phyloP scores from a whole-genome alignment of 2,329 filamentous ascomycete genomes.

The Colletotrichum endophyticum region DNA sequence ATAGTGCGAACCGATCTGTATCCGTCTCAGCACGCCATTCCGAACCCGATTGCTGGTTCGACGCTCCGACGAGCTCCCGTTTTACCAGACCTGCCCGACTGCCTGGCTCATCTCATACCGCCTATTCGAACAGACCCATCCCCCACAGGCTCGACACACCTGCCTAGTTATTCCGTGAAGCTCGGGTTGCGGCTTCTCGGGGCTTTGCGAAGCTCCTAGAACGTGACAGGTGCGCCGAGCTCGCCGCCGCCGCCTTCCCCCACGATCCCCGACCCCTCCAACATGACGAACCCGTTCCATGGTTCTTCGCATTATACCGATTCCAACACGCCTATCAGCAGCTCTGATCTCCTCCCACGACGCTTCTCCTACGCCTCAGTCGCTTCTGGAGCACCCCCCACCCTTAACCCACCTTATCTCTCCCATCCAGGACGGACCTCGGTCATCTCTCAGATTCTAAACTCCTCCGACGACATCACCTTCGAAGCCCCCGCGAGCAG shows the following conservation, averaged over 20 bases:
- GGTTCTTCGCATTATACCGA: constrained; percentile 37
- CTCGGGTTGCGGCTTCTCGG: constrained; percentile 10
- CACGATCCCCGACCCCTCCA: constrained; percentile 23
- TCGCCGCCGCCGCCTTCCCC: not conserved
- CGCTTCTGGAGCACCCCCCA: constrained; percentile 39
- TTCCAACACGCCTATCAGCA: constrained; percentile 27
- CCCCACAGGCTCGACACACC: not conserved
- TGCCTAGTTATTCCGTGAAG: not conserved
- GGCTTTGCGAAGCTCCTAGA: constrained; percentile 16
- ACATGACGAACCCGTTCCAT: constrained; percentile 50
- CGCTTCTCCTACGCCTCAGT: constrained; percentile 48
- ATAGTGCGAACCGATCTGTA: constrained; percentile 7
- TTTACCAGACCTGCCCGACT: not conserved
- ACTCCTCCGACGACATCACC: constrained; percentile 46
- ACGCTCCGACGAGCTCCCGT: not conserved
- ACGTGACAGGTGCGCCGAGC: constrained; percentile 14
- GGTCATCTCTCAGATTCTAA: constrained; percentile 61
- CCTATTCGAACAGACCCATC: not conserved
- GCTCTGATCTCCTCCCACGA: constrained; percentile 35
- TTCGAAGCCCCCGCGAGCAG: constrained; percentile 36
- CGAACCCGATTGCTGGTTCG: constrained; percentile 4
- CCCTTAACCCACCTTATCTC: constrained; percentile 39
- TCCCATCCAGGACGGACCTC: constrained; percentile 39
- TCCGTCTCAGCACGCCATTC: constrained; percentile 12
- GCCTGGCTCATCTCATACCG: not conserved